phyloP scores from a whole-genome alignment of 371 early-diverging fungal genomes.

The Zychaea mexicana region DNA sequence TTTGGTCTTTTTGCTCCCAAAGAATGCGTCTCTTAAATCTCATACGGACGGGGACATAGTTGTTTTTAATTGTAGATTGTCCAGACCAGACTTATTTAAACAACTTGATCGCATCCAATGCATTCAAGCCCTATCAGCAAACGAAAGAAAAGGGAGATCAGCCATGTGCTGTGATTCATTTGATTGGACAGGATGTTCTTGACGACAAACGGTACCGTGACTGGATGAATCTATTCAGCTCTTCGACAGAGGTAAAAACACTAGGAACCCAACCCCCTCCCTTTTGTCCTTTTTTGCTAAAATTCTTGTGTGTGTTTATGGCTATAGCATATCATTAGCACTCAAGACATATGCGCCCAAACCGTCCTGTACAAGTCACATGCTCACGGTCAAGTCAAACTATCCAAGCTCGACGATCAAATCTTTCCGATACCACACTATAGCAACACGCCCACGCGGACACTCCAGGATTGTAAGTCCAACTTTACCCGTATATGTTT shows the following conservation, averaged over 20 bases:
- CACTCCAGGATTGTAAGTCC: slow-evolving; percentile 19
- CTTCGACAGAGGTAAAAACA: slow-evolving; percentile 57
- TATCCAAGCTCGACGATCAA: slow-evolving; percentile 58
- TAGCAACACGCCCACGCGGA: slow-evolving; percentile 39
- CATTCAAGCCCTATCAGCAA: slow-evolving; percentile 50
- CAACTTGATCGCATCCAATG: slow-evolving; percentile 47
- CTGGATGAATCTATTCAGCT: slow-evolving; percentile 78
- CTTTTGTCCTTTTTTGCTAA: not conserved
- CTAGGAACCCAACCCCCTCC: not conserved
- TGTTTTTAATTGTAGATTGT: slow-evolving; percentile 87
- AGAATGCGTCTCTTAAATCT: too few relatives aligned
- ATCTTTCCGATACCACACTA: slow-evolving; percentile 73
- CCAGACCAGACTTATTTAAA: slow-evolving; percentile 70
- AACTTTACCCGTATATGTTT: too few relatives aligned
- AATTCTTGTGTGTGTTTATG: not conserved
- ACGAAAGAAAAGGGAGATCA: slow-evolving; percentile 12
- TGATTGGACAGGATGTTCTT: slow-evolving; percentile 69
- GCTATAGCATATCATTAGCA: slow-evolving; percentile 69
- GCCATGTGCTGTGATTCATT: slow-evolving; percentile 66
- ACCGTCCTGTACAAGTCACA: slow-evolving; percentile 61
- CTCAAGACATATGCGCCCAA: slow-evolving; percentile 58
- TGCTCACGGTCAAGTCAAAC: slow-evolving; percentile 56
- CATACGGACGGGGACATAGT: too few relatives aligned
- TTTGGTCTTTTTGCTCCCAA: not conserved
- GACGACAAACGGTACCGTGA: slow-evolving; percentile 64